Conservation (phyloP, 441 rosid genomes). For the Populus hybrid region DNA sequence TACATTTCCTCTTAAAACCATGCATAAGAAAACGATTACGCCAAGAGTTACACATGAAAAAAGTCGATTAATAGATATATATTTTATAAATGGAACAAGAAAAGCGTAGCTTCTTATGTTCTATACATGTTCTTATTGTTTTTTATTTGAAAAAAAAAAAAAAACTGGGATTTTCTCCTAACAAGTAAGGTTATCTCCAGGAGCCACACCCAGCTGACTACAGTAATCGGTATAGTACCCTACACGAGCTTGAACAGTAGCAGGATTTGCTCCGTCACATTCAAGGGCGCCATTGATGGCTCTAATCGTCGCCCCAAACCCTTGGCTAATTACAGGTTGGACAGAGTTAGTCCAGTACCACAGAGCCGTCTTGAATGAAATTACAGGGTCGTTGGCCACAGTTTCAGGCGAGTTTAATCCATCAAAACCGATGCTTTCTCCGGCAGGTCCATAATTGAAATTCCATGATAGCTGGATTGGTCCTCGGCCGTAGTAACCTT, state of each 20-base stretch:
- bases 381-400: constrained; percentile 43
- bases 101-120: too few relatives aligned
- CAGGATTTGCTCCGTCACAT: constrained; percentile 47
- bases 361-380: constrained; percentile 54
- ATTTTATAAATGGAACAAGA: too few relatives aligned
- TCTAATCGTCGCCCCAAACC: constrained; percentile 61
- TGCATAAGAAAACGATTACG: too few relatives aligned
- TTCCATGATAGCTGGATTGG: constrained; percentile 67
- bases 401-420: constrained; percentile 52
- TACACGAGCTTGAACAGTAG: constrained; percentile 40
- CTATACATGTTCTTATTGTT: too few relatives aligned
- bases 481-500: constrained; percentile 56
- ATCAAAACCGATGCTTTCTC: constrained; percentile 43
- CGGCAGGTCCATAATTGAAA: constrained; percentile 41
- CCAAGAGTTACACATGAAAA: too few relatives aligned
- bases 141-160: too few relatives aligned
- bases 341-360: constrained; percentile 65
- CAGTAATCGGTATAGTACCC: constrained; percentile 51
- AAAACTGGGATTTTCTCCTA: constrained; percentile 11
- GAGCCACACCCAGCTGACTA: constrained; percentile 49
- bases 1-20: too few relatives aligned
- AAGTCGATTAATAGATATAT: too few relatives aligned
- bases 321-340: constrained; percentile 44
- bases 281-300: constrained; percentile 59
- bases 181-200: constrained; percentile 53